Conservation (phyloP, 2,329 filamentous ascomycete genomes). For the Ophidiomyces ophidiicola region DNA sequence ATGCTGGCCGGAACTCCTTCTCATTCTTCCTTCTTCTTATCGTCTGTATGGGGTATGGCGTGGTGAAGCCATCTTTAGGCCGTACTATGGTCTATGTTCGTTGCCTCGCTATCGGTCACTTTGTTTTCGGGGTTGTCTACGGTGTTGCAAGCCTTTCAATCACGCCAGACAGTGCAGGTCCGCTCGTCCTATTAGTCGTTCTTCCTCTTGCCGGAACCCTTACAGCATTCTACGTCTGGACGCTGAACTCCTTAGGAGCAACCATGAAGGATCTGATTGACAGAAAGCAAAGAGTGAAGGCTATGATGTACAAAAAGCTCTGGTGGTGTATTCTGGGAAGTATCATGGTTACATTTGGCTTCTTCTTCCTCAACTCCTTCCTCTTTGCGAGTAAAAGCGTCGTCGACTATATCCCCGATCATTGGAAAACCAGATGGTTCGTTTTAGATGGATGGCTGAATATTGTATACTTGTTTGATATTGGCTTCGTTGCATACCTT, state of each 20-base stretch:
- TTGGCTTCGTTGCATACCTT: conserved; percentile 84
- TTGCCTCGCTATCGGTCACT: conserved; percentile 81
- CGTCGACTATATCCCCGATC: conserved; percentile 83
- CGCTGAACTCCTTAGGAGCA: conserved; percentile 81
- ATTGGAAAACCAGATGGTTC: conserved; percentile 98
- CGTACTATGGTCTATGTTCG: conserved; percentile 91
- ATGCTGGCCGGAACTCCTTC: conserved; percentile 90
- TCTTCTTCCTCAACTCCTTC: conserved; percentile 98
- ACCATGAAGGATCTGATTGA: conserved; percentile 95
- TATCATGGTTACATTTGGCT: conserved; percentile 90
- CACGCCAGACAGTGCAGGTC: conserved; percentile 77
- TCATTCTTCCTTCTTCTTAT: conserved; percentile 97
- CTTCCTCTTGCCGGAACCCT: conserved; percentile 81
- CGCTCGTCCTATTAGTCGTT: conserved; percentile 83
- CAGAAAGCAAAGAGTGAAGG: conserved; percentile 86
- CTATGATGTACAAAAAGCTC: conserved; percentile 91
- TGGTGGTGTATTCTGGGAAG: conserved; percentile 95
- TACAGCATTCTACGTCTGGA: conserved; percentile 98
- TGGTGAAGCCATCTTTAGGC: conserved; percentile 85
- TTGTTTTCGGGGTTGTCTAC: conserved; percentile 89
- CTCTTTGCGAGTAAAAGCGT: conserved; percentile 76
- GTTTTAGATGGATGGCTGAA: conserved; percentile 96
- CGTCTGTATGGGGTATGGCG: conserved; percentile 98
- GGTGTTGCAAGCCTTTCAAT: conserved; percentile 79
- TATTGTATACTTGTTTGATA: conserved; percentile 86